Percentiles rank a stretch among this genome's conserved stretches.
Evolutionary conservation across 2,329 filamentous ascomycete genomes (phyloP).

Genomic region (Teratosphaeria gauchensis): DNA sequence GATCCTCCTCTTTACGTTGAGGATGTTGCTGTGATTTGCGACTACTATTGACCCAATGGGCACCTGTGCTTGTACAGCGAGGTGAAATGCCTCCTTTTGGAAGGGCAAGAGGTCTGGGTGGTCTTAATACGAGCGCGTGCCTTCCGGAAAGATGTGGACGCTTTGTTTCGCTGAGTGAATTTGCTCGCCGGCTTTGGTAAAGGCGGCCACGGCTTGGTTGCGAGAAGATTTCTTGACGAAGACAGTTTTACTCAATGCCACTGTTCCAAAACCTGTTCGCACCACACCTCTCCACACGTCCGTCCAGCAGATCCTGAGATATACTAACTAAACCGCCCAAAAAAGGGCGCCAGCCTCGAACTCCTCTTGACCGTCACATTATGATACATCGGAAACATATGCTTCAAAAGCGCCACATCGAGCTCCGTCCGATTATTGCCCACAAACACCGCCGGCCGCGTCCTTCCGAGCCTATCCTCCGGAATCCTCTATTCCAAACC

Average conservation of each 20-base stretch:
- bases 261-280: slow-evolving; percentile 19
- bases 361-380: slow-evolving; percentile 87
- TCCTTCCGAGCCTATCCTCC: slow-evolving; percentile 29
- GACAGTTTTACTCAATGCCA: slow-evolving; percentile 70
- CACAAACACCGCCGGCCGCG: slow-evolving; percentile 78
- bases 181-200: slow-evolving; percentile 70
- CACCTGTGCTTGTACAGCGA: slow-evolving; percentile 87
- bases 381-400: slow-evolving; percentile 83
- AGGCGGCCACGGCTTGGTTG: slow-evolving; percentile 72
- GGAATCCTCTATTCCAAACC: slow-evolving; percentile 58
- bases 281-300: background rate
- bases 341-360: slow-evolving; percentile 66
- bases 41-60: slow-evolving; percentile 72
- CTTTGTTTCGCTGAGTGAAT: slow-evolving; percentile 59
- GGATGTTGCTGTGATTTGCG: slow-evolving; percentile 40
- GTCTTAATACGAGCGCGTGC: slow-evolving; percentile 79
- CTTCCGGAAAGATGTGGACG: slow-evolving; percentile 85
- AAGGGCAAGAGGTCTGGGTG: slow-evolving; percentile 81
- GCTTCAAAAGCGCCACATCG: slow-evolving; percentile 83
- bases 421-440: slow-evolving; percentile 94
- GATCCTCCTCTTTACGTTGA: slow-evolving; percentile 35
- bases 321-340: slow-evolving; percentile 89
- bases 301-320: too few species aligned
- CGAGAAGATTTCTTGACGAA: slow-evolving; percentile 91
- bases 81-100: slow-evolving; percentile 97